Evolutionary conservation across 148 eudicot genomes (phyloP), one percentile per base, ranked within the genome.

Genomic region (Vaccinium vitisidaea): DNA sequence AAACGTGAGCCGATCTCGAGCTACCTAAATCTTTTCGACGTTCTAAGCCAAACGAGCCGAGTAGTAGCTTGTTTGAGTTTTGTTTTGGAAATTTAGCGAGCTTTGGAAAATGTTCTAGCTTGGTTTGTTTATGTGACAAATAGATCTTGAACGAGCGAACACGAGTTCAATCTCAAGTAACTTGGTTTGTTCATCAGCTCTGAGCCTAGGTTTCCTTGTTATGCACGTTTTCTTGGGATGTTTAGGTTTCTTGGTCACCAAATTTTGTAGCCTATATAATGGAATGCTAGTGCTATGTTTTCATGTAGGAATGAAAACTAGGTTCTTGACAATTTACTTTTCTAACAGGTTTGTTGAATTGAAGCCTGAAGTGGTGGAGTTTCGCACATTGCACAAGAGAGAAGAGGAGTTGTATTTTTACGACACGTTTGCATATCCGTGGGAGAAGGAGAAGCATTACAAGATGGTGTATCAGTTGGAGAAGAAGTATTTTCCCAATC

Each of bases 361-460:
- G 87, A 94, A 91, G 87, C 96, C 93, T 8, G 98, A 97, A 69
- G 95, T 97, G n/a, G 98, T 94, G 78, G 97, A 97, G 91, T 84
- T 95, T 27, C 88, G 89, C 6, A 91, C 98, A 30, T 63, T 95
- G 89, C 99, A 95, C 79, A 87, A 93, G 86, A 93, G 93, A 61
- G 98, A 97, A 82, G 98, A 97, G 77, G 99, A 95, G 83, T 88
- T 97, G 89, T 95, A 93, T 86, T 97, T 95, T 27, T 92, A 95
- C 56, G 99, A 97, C 82, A 83, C 94, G 15, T 97, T 97, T 82
- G 92, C 98, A 27, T 93, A 93, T 75, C 99, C 99, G 18, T 97
- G 99, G 98, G 99, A 97, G 87, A 95, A 95, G 80, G 94, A 95
- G 16, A 97, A 95, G 90, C 99, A 97, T 91, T 97, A 97, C 82